Percentiles rank a stretch among this genome's conserved stretches.
Evolutionary conservation across 306 rosid genomes (phyloP).

Genomic region (Vigna hirtella): DNA sequence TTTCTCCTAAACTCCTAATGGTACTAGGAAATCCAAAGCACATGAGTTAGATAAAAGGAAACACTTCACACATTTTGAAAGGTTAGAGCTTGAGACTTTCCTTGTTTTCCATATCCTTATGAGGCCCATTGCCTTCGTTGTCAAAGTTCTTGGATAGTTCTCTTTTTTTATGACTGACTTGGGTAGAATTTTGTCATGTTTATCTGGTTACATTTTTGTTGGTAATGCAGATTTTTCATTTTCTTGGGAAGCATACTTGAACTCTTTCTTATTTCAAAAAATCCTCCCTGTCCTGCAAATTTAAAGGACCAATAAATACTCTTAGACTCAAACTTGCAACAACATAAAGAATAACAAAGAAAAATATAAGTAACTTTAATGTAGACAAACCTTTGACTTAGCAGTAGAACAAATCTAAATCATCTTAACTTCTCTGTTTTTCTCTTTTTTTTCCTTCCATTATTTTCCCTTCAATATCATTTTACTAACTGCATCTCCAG

Average conservation of each 20-base stretch:
- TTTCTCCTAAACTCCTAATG: not conserved
- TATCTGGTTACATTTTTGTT: conserved; percentile 42
- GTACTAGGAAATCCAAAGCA: conserved; percentile 18
- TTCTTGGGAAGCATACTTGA: conserved; percentile 7
- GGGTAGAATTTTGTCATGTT: conserved; percentile 62
- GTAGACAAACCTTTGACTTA: not conserved
- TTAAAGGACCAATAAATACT: conserved; percentile 32
- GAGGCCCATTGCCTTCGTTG: conserved; percentile 17
- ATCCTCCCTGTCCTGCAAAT: conserved; percentile 61
- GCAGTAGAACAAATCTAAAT: not conserved
- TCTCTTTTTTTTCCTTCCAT: not conserved
- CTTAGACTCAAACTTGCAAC: conserved; percentile 11
- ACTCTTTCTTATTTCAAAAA: conserved; percentile 48
- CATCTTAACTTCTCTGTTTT: not conserved
- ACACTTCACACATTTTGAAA: conserved; percentile 63
- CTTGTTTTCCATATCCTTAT: conserved; percentile 46
- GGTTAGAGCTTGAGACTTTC: conserved; percentile 49
- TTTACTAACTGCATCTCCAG: conserved; percentile 8
- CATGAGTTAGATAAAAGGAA: conserved; percentile 64
- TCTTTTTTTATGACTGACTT: conserved; percentile 38
- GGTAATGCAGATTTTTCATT: conserved; percentile 44
- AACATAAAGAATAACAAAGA: conserved; percentile 16
- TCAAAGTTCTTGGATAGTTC: conserved; percentile 34
- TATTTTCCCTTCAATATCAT: not conserved
- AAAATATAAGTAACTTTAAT: not conserved